Conservation (phyloP, 2,329 filamentous ascomycete species). For the Pezicula carpinea region DNA sequence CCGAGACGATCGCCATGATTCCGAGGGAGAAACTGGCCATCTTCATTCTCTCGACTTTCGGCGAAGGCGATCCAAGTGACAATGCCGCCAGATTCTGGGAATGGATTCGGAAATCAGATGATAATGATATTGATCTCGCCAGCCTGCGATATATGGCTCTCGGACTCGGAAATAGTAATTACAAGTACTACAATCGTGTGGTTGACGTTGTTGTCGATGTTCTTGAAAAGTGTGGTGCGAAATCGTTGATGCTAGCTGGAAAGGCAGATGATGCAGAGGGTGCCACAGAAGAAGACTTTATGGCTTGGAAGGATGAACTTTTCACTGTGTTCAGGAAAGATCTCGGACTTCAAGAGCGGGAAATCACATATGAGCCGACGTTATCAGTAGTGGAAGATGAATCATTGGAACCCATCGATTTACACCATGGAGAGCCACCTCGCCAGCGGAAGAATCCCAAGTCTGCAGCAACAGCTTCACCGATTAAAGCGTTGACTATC, state of each 20-base stretch:
- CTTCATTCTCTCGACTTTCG: slow-evolving; percentile 21
- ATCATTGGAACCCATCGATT: slow-evolving; percentile 13
- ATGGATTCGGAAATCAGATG: too few relatives aligned
- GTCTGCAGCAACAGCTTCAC: neutral
- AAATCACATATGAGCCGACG: slow-evolving; percentile 9
- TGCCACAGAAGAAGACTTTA: slow-evolving; percentile 19
- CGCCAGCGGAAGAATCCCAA: neutral
- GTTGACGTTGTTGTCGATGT: slow-evolving; percentile 11
- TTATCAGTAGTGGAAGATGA: slow-evolving; percentile 11
- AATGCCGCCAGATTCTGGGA: slow-evolving; percentile 13
- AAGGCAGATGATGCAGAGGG: slow-evolving; percentile 17
- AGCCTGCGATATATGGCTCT: slow-evolving; percentile 16
- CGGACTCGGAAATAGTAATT: slow-evolving; percentile 20
- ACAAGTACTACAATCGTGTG: slow-evolving; percentile 19
- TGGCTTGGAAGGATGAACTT: slow-evolving; percentile 15
- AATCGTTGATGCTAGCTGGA: slow-evolving; percentile 8
- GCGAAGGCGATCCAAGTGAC: slow-evolving; percentile 21
- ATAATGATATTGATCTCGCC: slow-evolving; percentile 1
- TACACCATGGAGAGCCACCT: slow-evolving; percentile 13
- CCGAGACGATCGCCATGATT: slow-evolving; percentile 7
- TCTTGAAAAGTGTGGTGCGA: slow-evolving; percentile 11
- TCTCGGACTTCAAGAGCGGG: slow-evolving; percentile 6
- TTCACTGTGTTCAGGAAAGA: slow-evolving; percentile 7
- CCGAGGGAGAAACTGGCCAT: slow-evolving; percentile 11
- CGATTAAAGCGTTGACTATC: slow-evolving; percentile 10